phyloP scores from a whole-genome alignment of 2,329 filamentous ascomycete genomes.

The Emmonsia crescens region DNA sequence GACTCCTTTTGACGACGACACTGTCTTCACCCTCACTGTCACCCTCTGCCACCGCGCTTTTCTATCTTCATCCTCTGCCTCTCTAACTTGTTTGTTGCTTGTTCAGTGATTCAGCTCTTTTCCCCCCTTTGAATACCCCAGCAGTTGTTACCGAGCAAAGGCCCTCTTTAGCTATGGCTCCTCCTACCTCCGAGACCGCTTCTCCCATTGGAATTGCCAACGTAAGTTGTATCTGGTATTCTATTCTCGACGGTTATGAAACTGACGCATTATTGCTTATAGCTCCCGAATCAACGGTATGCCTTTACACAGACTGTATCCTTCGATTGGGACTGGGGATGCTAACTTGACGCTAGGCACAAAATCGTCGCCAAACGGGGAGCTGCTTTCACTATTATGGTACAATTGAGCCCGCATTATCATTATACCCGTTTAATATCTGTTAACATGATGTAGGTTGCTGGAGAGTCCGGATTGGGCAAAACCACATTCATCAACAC shows the following conservation, averaged over 20 bases:
- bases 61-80: not conserved
- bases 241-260: not conserved
- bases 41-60: conserved; percentile 7
- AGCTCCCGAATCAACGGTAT: conserved; percentile 61
- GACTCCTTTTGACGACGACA: conserved; percentile 9
- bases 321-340: not conserved
- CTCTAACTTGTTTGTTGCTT: conserved; percentile 2
- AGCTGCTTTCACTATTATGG: conserved; percentile 99
- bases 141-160: conserved; percentile 3
- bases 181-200: conserved; percentile 44
- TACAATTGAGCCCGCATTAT: conserved; percentile 34
- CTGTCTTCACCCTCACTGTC: conserved; percentile 6
- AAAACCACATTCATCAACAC: conserved; percentile 99
- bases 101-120: conserved; percentile 5
- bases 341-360: conserved; percentile 43
- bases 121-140: not conserved
- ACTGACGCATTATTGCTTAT: conserved; percentile 24
- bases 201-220: conserved; percentile 66
- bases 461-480: conserved; percentile 94
- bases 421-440: not conserved
- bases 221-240: conserved; percentile 37
- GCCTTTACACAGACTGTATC: conserved; percentile 31
- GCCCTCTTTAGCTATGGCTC: conserved; percentile 39
- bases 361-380: conserved; percentile 73
- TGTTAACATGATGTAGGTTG: conserved; percentile 52